phyloP scores from a whole-genome alignment of 306 rosid species.

The Cyamopsis tetragonoloba region DNA sequence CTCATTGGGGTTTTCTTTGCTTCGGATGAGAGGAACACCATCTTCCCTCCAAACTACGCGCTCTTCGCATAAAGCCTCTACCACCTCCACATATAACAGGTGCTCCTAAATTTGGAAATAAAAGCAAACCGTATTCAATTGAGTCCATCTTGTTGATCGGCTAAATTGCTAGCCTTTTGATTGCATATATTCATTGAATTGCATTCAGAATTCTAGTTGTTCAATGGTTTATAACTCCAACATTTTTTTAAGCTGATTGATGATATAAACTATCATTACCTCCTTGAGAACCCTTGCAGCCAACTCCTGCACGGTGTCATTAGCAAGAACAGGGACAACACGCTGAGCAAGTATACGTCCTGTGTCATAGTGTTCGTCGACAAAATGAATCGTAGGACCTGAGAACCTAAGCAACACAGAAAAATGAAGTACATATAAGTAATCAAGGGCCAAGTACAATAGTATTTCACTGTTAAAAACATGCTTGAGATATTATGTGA shows the following conservation, averaged over 20 bases:
- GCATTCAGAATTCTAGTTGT: neutral
- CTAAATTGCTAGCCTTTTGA: neutral
- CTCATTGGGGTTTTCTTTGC: slow-evolving; percentile 67
- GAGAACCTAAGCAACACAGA: slow-evolving; percentile 48
- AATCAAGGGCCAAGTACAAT: neutral
- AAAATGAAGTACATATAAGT: slow-evolving; percentile 4
- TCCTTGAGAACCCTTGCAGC: slow-evolving; percentile 83
- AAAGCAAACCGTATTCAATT: neutral
- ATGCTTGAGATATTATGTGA: neutral
- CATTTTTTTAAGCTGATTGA: neutral
- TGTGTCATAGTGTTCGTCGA: slow-evolving; percentile 85
- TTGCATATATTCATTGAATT: neutral
- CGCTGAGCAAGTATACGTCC: slow-evolving; percentile 88
- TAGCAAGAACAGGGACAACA: slow-evolving; percentile 72
- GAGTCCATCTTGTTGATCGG: neutral
- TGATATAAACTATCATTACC: slow-evolving; percentile 38
- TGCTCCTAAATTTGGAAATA: slow-evolving; percentile 59
- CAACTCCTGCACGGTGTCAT: slow-evolving; percentile 68
- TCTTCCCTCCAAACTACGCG: slow-evolving; percentile 80
- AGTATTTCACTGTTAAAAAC: neutral
- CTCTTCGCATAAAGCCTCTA: slow-evolving; percentile 73
- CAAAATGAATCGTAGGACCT: slow-evolving; percentile 89
- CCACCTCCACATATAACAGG: slow-evolving; percentile 62
- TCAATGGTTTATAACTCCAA: neutral
- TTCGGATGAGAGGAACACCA: slow-evolving; percentile 80